These are phyloP conservation scores for Penicillium arizonense DNA, from an alignment of 495 filamentous ascomycete genomes.

Conservation along the genomic window DNA sequence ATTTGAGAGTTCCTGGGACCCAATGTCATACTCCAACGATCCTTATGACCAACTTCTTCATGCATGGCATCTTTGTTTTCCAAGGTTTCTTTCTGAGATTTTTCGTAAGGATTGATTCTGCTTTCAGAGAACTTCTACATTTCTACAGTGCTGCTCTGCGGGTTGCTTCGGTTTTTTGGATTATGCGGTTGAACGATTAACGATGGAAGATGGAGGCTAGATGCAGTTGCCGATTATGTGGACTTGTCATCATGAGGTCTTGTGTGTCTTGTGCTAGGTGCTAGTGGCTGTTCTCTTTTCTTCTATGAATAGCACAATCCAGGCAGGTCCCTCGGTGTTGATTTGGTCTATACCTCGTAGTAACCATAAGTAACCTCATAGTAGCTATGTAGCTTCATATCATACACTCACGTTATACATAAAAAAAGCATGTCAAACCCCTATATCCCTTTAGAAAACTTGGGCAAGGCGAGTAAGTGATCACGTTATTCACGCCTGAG, in stretches of 20 bases:
- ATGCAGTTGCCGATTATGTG: background rate
- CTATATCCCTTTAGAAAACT: no score
- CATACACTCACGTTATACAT: no score
- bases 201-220: background rate
- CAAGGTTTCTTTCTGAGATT: slow-evolving; percentile 5
- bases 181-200: background rate
- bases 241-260: background rate
- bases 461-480: no score
- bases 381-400: no score
- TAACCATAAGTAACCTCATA: background rate
- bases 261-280: background rate
- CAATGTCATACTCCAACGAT: slow-evolving; percentile 42
- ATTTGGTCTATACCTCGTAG: background rate
- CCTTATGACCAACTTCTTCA: slow-evolving; percentile 45
- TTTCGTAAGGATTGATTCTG: background rate
- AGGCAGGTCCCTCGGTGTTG: slow-evolving; percentile 16
- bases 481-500: no score
- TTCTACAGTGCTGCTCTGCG: background rate
- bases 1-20: slow-evolving; percentile 23
- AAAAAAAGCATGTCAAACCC: no score
- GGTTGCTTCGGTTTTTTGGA: background rate
- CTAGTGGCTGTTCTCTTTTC: slow-evolving; percentile 8
- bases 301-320: slow-evolving; percentile 24
- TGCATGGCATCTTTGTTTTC: slow-evolving; percentile 33
- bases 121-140: background rate